Conservation (phyloP, 768 basidiomycete genomes). For the Dioszegia crocea region DNA sequence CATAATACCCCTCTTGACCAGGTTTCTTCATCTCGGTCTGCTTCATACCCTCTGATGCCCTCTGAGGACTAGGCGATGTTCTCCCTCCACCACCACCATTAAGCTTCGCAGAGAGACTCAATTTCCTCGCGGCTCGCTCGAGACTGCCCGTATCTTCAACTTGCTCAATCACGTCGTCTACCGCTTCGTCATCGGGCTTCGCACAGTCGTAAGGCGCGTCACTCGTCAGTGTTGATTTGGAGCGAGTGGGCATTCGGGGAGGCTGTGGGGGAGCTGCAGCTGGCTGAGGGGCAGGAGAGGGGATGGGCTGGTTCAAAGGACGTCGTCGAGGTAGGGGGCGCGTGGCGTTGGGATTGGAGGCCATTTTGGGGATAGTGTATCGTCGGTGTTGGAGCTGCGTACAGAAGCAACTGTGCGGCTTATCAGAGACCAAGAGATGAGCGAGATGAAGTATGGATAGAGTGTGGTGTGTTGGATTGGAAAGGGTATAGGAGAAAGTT, state of each 20-base stretch:
- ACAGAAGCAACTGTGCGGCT: too few relatives aligned
- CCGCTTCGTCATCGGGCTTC: constrained; percentile 32
- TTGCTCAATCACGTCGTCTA: constrained; percentile 29
- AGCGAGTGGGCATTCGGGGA: constrained; percentile 9
- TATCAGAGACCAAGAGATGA: too few relatives aligned
- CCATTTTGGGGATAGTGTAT: not conserved
- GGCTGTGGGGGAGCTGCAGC: not conserved
- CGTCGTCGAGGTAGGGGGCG: constrained; percentile 2
- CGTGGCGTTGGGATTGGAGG: not conserved
- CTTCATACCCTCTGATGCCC: not conserved
- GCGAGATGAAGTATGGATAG: too few relatives aligned
- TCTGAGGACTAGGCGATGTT: not conserved
- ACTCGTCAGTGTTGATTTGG: constrained; percentile 15
- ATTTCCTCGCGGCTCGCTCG: constrained; percentile 31
- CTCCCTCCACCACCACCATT: not conserved
- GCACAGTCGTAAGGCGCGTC: constrained; percentile 26
- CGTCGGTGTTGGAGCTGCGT: not conserved
- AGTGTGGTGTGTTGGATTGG: too few relatives aligned
- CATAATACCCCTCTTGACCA: constrained; percentile 18
- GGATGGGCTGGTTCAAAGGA: not conserved
- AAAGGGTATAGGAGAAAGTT: not conserved
- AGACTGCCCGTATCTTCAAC: constrained; percentile 29
- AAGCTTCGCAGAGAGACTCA: constrained; percentile 14
- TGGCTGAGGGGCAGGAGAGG: not conserved
- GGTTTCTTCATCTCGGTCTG: not conserved